phyloP scores from a whole-genome alignment of 176 grass and related monocot species.

The Thalia dealbata region DNA sequence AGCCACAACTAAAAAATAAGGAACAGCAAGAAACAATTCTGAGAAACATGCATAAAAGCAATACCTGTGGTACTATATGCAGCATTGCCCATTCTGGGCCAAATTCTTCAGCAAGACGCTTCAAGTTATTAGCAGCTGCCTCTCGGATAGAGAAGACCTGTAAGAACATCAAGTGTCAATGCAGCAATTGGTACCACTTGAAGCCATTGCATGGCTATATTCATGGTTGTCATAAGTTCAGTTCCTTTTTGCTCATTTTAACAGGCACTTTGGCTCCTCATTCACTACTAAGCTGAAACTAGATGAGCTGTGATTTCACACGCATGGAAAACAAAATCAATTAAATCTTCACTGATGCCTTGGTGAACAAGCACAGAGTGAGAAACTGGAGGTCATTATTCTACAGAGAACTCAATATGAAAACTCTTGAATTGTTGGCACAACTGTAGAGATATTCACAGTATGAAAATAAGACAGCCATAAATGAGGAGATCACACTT shows the following conservation, averaged over 20 bases:
- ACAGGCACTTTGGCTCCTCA: background rate
- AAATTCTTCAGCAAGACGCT: slow-evolving; percentile 88
- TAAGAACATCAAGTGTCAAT: slow-evolving; percentile 10
- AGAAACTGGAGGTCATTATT: background rate
- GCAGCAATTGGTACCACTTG: background rate
- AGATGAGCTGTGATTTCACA: background rate
- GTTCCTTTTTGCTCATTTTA: background rate
- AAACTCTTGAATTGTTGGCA: background rate
- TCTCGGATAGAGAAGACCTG: slow-evolving; percentile 95
- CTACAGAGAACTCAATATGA: background rate
- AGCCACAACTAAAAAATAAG: background rate
- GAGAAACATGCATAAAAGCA: background rate
- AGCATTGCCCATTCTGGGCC: slow-evolving; percentile 95
- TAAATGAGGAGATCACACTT: background rate
- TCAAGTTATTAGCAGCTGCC: slow-evolving; percentile 87
- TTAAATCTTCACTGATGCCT: background rate
- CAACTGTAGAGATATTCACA: background rate
- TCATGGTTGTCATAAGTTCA: background rate
- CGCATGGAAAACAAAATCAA: background rate
- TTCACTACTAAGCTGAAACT: background rate
- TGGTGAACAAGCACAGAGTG: background rate
- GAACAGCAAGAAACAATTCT: background rate
- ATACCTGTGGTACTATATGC: slow-evolving; percentile 90
- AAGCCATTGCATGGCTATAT: background rate
- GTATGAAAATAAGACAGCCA: background rate